Evolutionary conservation across 352 stramenopile species (phyloP).

Genomic region (Phytophthora agathidicida): DNA sequence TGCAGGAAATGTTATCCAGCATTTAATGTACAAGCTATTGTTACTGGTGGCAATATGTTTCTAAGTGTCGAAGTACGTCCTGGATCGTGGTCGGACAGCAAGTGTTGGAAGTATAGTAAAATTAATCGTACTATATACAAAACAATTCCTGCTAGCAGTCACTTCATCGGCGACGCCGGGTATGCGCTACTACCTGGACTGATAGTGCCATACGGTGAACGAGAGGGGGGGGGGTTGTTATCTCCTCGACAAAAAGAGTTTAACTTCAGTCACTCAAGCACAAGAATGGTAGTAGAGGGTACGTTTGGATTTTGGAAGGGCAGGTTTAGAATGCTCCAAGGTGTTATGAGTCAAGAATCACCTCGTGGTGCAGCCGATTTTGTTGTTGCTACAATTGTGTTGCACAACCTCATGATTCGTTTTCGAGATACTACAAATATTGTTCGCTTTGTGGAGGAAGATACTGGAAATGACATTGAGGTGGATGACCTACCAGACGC

Average conservation of each 20-base stretch:
- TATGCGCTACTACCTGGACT: background rate
- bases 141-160: background rate
- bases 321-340: background rate
- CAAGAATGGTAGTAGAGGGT: background rate
- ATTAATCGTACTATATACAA: background rate
- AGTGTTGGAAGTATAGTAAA: background rate
- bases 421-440: background rate
- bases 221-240: background rate
- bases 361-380: background rate
- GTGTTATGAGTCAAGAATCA: background rate
- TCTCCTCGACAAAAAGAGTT: background rate
- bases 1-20: no score
- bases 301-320: background rate
- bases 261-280: slow-evolving; percentile 3
- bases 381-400: background rate
- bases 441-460: background rate
- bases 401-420: slow-evolving; percentile 4
- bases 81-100: background rate
- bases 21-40: no score
- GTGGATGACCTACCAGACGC: no score
- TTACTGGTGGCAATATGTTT: no score
- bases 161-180: background rate
- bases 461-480: background rate
- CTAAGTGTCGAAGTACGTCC: no score
- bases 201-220: background rate